Evolutionary conservation across 352 stramenopile species (phyloP), one percentile per base, ranked within the genome.

Genomic region (Globisporangium paroecandrum): DNA sequence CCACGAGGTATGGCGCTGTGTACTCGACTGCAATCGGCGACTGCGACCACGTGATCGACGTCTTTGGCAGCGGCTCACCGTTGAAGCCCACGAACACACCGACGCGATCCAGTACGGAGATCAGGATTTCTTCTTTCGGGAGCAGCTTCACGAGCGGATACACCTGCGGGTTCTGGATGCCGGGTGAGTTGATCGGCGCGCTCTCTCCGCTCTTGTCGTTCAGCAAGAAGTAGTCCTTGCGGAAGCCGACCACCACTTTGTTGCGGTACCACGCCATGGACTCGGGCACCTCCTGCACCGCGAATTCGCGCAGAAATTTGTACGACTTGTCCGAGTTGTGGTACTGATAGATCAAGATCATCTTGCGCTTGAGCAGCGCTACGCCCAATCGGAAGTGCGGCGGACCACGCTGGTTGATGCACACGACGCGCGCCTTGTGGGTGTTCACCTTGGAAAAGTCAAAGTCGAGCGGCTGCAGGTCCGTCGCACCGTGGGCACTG

Each of bases 221-320:
- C 4, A 96, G 70, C 46, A 96, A 71, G 51, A 74, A 83, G 68
- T 96, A 96, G 59, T 89, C 77, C 55, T 90, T 89, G 38, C 83
- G 70, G 65, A 81, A 90, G 34, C 88, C 88, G 4, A 91, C 87
- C 24, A 94, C 76, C 38, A 96, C 81, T 72, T 96, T 96, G 77
- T 94, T 96, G 20, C 88, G 75, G 72, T 96, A 96, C 88, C 88
- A 96, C n/a, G 76, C 76, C 65, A 96, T 93, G 57, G 77, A 77
- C 69, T 94, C 87, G 5, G 88, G 83, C 4, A 92, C 71, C 22
- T 94, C 84, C 54, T 89, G 77, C 1, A 85, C 91, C 25, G 74
- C 58, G 60, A 96, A 91, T 64, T 96, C 88, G 34, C 88, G 79
- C 61, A 96, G 65, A 59, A 85, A 93, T 38, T 73, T 77, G 77